These are phyloP conservation scores for Rhynchospora tenuis DNA, from an alignment of 176 grass and related monocot genomes.

Conservation along the genomic window DNA sequence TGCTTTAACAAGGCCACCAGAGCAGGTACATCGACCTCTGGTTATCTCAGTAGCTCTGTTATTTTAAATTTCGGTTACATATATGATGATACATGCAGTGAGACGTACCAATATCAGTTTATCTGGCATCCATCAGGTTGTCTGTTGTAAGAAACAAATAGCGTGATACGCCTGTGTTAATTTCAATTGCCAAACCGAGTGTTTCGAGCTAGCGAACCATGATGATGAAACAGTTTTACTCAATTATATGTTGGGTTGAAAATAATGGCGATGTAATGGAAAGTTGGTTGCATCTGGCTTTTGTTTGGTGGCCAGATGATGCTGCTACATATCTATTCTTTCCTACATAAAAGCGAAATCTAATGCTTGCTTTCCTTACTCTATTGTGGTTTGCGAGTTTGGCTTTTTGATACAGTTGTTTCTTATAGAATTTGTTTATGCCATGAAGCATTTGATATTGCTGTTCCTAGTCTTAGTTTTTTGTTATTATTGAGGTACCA, in stretches of 20 bases:
- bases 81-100: background rate
- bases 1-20: slow-evolving; percentile 64
- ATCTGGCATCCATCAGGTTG: background rate
- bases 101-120: background rate
- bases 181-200: background rate
- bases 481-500: background rate
- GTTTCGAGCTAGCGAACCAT: too few relatives aligned
- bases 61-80: background rate
- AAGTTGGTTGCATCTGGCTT: background rate
- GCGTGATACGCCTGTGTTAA: background rate
- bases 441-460: background rate
- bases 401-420: slow-evolving; percentile 6
- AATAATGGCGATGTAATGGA: background rate
- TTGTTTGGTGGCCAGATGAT: background rate
- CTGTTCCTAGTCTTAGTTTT: background rate
- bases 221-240: background rate
- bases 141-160: background rate
- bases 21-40: slow-evolving; percentile 44
- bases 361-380: slow-evolving; percentile 8
- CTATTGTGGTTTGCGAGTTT: slow-evolving; percentile 17
- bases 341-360: slow-evolving; percentile 5
- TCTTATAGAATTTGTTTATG: background rate
- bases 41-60: background rate
- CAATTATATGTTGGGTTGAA: background rate
- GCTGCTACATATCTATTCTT: background rate